Percentiles rank a stretch among this genome's conserved stretches.
Evolutionary conservation across 176 grass and related monocot species (phyloP).

Genomic region (Aechmea fasciata): DNA sequence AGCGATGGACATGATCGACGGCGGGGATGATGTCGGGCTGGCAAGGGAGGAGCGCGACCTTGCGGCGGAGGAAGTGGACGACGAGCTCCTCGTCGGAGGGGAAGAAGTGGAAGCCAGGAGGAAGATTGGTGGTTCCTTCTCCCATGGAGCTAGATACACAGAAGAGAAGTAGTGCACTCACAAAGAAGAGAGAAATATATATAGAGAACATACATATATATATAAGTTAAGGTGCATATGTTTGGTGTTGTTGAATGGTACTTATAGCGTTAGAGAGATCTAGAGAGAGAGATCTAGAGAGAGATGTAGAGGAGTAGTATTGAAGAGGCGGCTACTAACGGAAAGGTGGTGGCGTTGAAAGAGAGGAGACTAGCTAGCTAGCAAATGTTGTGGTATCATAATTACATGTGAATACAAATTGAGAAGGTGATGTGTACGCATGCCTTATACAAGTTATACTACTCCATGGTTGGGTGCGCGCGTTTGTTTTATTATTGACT

Average conservation of each 20-base stretch:
- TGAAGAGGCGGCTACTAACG: slow-evolving; percentile 31
- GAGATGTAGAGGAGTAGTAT: slow-evolving; percentile 24
- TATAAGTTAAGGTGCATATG: no score
- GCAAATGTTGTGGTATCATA: no score
- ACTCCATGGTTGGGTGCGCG: no score
- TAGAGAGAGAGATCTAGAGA: slow-evolving; percentile 15
- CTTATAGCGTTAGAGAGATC: slow-evolving; percentile 37
- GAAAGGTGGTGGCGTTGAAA: not conserved
- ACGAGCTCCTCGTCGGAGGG: slow-evolving; percentile 90
- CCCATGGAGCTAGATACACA: slow-evolving; percentile 31
- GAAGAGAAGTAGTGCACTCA: slow-evolving; percentile 23
- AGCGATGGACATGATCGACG: slow-evolving; percentile 31
- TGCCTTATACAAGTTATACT: no score
- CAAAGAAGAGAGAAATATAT: slow-evolving; percentile 14
- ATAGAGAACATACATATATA: slow-evolving; percentile 19
- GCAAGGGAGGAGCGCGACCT: slow-evolving; percentile 53
- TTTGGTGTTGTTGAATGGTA: slow-evolving; percentile 25
- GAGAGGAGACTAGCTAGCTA: no score
- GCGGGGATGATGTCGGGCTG: slow-evolving; percentile 65
- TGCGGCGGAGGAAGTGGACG: slow-evolving; percentile 72
- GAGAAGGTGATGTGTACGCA: no score
- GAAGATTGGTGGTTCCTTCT: slow-evolving; percentile 50
- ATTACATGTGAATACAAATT: no score
- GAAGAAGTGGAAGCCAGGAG: slow-evolving; percentile 92
- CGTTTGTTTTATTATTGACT: no score